Percentiles rank a stretch among this genome's conserved stretches.
Evolutionary conservation across 371 early-diverging fungal species (phyloP).

Genomic region (Polyrhizophydium stewartii): DNA sequence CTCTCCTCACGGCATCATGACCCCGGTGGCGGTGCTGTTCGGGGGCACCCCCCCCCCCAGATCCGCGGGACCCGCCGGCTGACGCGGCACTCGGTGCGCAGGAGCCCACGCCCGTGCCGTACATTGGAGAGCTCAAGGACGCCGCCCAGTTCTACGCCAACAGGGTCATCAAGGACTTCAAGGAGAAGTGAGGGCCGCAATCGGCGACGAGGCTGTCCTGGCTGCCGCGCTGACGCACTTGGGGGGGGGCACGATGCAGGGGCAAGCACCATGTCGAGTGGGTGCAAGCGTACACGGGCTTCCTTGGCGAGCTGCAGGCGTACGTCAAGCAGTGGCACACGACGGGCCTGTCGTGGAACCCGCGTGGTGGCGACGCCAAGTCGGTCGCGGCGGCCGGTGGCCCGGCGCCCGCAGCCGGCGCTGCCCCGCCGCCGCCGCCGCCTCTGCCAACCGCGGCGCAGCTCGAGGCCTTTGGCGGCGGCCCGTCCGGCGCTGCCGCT

Average conservation of each 20-base stretch:
- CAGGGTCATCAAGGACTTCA: conserved; percentile 84
- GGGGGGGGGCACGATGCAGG: conserved; percentile 32
- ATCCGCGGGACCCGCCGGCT: too few species aligned
- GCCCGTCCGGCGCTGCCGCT: background rate
- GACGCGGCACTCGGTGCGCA: conserved; percentile 16
- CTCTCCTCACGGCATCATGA: too few species aligned
- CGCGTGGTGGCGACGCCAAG: conserved; percentile 63
- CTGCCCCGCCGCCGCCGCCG: background rate
- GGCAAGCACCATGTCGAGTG: conserved; percentile 80
- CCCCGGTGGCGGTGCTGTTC: too few species aligned
- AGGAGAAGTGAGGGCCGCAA: conserved; percentile 62
- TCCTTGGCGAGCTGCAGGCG: conserved; percentile 68
- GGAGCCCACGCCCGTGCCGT: conserved; percentile 87
- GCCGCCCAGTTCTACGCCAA: conserved; percentile 89
- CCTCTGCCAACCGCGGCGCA: conserved; percentile 6
- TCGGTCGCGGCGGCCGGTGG: conserved; percentile 23
- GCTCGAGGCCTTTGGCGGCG: background rate
- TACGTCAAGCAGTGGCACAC: conserved; percentile 89
- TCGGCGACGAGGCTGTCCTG: background rate
- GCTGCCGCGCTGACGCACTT: conserved; percentile 1
- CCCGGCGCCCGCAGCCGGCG: too few species aligned
- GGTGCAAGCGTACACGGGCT: conserved; percentile 62
- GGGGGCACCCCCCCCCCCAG: too few species aligned
- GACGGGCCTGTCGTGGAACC: conserved; percentile 91
- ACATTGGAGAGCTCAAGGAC: conserved; percentile 84